Percentiles rank a stretch among this genome's conserved stretches.
Evolutionary conservation across 371 early-diverging fungal genomes (phyloP).

Genomic region (Actinomortierella ambigua): DNA sequence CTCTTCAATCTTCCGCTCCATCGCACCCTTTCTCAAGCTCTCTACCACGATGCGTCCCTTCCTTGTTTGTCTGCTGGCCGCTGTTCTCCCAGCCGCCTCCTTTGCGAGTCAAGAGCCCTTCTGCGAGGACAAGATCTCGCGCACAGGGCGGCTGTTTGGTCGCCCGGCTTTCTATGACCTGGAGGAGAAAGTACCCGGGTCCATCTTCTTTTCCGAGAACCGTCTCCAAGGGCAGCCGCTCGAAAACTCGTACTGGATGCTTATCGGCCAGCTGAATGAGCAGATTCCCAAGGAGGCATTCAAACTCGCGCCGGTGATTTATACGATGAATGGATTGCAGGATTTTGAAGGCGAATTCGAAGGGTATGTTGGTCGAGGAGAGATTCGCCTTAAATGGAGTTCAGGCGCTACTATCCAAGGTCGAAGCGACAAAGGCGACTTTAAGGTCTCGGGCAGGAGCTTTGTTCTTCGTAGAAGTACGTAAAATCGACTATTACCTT

Average conservation of each 20-base stretch:
- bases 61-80: constrained; percentile 8
- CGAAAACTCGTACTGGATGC: constrained; percentile 9
- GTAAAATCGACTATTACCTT: too few species aligned
- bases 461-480: too few species aligned
- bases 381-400: constrained; percentile 4
- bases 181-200: constrained; percentile 4
- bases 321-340: not conserved
- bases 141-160: constrained; percentile 10
- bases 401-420: constrained; percentile 7
- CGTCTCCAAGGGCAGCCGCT: constrained; percentile 3
- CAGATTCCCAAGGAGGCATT: too few species aligned
- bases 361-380: constrained; percentile 7
- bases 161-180: constrained; percentile 9
- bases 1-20: too few species aligned
- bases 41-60: constrained; percentile 4
- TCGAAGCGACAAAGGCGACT: too few species aligned
- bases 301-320: not conserved
- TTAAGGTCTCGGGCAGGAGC: too few species aligned
- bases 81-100: constrained; percentile 6
- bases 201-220: constrained; percentile 4
- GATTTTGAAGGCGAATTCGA: not conserved
- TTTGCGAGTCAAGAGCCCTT: constrained; percentile 7
- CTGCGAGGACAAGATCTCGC: constrained; percentile 1
- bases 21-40: constrained; percentile 2
- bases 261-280: constrained; percentile 3